Conservation (phyloP, 2,329 filamentous ascomycete genomes). For the Saccharata proteae region DNA sequence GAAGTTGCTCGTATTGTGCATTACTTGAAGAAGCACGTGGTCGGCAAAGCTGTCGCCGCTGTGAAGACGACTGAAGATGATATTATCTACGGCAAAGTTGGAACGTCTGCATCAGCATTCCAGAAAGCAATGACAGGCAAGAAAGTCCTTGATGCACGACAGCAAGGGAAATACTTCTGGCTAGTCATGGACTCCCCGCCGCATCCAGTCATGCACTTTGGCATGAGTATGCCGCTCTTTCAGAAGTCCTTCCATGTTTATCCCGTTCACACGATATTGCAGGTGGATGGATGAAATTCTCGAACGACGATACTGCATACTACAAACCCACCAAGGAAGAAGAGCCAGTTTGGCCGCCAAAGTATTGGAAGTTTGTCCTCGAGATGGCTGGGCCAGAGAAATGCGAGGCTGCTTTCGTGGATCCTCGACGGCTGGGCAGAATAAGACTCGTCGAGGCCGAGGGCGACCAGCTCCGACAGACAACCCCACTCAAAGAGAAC, state of each 20-base stretch:
- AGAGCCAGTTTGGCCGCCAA: constrained; percentile 69
- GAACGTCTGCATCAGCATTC: constrained; percentile 65
- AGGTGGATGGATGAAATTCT: constrained; percentile 86
- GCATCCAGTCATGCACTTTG: constrained; percentile 82
- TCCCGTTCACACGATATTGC: no score
- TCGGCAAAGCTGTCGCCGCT: constrained; percentile 64
- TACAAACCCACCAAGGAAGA: constrained; percentile 54
- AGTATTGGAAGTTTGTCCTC: constrained; percentile 77
- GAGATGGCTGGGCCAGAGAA: constrained; percentile 51
- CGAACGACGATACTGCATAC: constrained; percentile 63
- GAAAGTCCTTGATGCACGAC: constrained; percentile 58
- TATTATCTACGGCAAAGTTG: constrained; percentile 84
- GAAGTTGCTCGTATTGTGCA: constrained; percentile 74
- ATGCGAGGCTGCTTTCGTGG: constrained; percentile 67
- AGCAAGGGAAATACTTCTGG: constrained; percentile 97
- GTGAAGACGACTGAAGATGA: constrained; percentile 65
- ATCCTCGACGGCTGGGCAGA: constrained; percentile 65
- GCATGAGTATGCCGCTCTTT: no score
- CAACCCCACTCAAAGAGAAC: constrained; percentile 76
- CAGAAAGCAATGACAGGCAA: constrained; percentile 62
- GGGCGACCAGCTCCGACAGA: constrained; percentile 60
- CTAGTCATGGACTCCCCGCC: constrained; percentile 66
- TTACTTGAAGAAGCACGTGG: constrained; percentile 69
- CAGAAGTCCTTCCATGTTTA: constrained; percentile 34
- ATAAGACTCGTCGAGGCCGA: constrained; percentile 73